Evolutionary conservation across 1,284 basidiomycete genomes (phyloP), one percentile per base, ranked within the genome.

Genomic region (Sphagnurus paluster): DNA sequence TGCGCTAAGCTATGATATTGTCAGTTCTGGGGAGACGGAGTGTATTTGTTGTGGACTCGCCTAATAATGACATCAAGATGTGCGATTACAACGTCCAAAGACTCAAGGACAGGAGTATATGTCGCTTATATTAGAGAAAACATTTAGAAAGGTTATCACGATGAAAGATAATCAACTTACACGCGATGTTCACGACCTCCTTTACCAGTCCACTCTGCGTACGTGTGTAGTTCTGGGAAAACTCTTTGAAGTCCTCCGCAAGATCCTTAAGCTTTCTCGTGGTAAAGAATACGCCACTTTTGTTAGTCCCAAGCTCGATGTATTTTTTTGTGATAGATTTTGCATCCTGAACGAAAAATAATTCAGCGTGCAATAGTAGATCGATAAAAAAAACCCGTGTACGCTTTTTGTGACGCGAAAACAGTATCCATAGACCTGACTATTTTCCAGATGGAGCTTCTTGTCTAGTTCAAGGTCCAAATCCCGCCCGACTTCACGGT

Each of bases 401-500:
- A 93, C 91, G 48, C 82, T 90, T 66, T 97, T 97, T 5, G 94
- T 97, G 29, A 99, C 69, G 17, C 97, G 76, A 69, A 99, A 90
- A 59, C 91, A 95, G 64, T 98, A 97, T 3, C 95, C 95, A 63
- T 98, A 94, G 4, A 84, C 80, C 48, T 81, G 79, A 50, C 90
- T 92, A 60, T 97, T 96, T 70, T 99, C 97, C 25, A 99, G 74
- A 67, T 98, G 95, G 14, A 99, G 72, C 70, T 98, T 98, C 72
- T 98, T 97, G 62, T 97, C 92, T 1, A 93, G 79, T 26, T 96
- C 93, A n/a, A 99, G 62, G 3, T 76, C 79, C 1, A 98, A 75
- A 42, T 93, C 89, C 5, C 74, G 68, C 5, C 88, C 90, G 0
- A 86, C 87, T 2, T 74, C 61, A 11, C 74, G 71, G 63, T 98